These are phyloP conservation scores for Pyrus betulifolia DNA, from an alignment of 306 rosid genomes.

Conservation along the genomic window DNA sequence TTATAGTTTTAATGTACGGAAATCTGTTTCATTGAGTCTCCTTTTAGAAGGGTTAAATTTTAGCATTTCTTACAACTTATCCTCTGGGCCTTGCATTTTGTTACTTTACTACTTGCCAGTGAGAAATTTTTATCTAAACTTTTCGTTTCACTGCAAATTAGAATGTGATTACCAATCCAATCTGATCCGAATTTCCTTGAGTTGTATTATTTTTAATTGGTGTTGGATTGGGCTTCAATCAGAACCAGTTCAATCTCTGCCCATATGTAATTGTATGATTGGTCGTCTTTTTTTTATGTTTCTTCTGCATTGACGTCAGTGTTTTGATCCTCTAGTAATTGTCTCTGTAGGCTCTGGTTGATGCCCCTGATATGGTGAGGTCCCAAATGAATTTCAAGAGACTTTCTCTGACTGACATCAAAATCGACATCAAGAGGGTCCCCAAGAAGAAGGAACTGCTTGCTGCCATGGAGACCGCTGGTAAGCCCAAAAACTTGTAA, in stretches of 20 bases:
- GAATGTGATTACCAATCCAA: neutral
- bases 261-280: neutral
- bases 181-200: neutral
- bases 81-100: neutral
- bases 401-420: constrained; percentile 76
- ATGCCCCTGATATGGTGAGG: constrained; percentile 82
- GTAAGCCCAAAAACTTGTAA: constrained; percentile 17
- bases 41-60: neutral
- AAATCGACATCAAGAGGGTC: constrained; percentile 79
- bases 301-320: neutral
- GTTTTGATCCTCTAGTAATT: neutral
- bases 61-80: neutral
- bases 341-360: constrained; percentile 62
- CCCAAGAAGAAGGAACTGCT: constrained; percentile 90
- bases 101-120: neutral
- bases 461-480: constrained; percentile 85
- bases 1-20: neutral
- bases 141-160: neutral
- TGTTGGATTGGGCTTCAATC: neutral
- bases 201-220: neutral
- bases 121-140: neutral
- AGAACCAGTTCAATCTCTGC: neutral
- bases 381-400: constrained; percentile 76
- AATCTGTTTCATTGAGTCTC: neutral
- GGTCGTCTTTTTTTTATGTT: neutral